Percentiles rank a stretch among this genome's conserved stretches.
These are phyloP conservation scores for Solanum hybrid DNA, from an alignment of 305 asterid species.

Conservation along the genomic window DNA sequence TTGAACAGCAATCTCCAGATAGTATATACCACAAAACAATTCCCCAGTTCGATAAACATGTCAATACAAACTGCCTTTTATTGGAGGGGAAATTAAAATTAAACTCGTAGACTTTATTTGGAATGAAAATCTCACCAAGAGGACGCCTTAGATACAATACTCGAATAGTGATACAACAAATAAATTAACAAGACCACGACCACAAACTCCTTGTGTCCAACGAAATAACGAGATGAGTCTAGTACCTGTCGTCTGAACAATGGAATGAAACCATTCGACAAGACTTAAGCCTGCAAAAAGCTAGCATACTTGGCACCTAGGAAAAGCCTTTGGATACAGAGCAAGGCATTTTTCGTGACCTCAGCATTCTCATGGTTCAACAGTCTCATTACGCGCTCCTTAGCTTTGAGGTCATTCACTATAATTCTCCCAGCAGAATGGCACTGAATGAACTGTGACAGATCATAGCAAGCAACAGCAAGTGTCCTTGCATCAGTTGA, in stretches of 20 bases:
- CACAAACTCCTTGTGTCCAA: background rate
- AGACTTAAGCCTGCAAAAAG: slow-evolving; percentile 61
- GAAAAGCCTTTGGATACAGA: slow-evolving; percentile 93
- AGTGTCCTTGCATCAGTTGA: slow-evolving; percentile 75
- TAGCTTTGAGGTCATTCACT: slow-evolving; percentile 84
- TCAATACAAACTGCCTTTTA: background rate
- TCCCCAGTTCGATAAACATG: background rate
- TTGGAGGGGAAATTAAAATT: background rate
- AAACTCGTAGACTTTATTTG: background rate
- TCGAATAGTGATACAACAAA: background rate
- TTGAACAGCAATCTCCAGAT: background rate
- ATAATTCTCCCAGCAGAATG: slow-evolving; percentile 89
- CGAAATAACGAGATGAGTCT: background rate
- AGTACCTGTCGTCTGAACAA: background rate
- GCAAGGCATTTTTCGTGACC: slow-evolving; percentile 88
- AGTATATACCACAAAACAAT: background rate
- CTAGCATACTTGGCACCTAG: slow-evolving; percentile 96
- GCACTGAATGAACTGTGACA: slow-evolving; percentile 82
- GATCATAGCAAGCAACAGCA: slow-evolving; percentile 88
- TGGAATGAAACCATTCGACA: background rate
- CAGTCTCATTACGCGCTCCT: slow-evolving; percentile 94
- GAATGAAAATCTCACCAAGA: background rate
- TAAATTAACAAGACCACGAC: background rate
- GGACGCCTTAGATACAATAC: background rate
- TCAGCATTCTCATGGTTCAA: slow-evolving; percentile 86